A percentile compares a stretch with the other conserved stretches of the same genome.
Conservation (phyloP, 2,329 filamentous ascomycete species). For the Malbranchea zuffiana region DNA sequence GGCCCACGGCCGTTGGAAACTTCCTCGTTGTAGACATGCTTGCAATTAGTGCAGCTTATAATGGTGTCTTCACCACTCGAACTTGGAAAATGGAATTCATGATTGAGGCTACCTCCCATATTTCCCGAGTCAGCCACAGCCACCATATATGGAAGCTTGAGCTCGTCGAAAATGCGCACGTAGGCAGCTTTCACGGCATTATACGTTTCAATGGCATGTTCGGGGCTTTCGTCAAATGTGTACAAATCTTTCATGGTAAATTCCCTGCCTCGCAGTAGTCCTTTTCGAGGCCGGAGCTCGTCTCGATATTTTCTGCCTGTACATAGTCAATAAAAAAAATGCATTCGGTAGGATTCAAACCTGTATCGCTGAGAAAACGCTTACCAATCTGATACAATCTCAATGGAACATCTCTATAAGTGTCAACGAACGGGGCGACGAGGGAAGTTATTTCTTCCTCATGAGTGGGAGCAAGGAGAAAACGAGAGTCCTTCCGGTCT, state of each 20-base stretch:
- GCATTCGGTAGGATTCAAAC: conserved; percentile 5
- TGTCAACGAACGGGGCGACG: conserved; percentile 60
- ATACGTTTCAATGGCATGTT: conserved; percentile 71
- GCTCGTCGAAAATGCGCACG: conserved; percentile 62
- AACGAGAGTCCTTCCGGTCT: conserved; percentile 64
- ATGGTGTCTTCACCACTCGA: conserved; percentile 75
- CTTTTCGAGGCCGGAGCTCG: conserved; percentile 77
- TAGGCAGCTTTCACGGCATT: conserved; percentile 63
- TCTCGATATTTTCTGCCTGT: conserved; percentile 85
- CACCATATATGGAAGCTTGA: conserved; percentile 72
- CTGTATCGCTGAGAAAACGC: conserved; percentile 19
- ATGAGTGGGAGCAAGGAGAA: conserved; percentile 81
- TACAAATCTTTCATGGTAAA: conserved; percentile 99
- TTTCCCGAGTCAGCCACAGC: conserved; percentile 89
- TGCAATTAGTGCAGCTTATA: conserved; percentile 61
- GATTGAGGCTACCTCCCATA: conserved; percentile 86
- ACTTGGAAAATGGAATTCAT: conserved; percentile 84
- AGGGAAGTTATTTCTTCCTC: conserved; percentile 90
- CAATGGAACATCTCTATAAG: conserved; percentile 76
- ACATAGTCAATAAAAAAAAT: background rate
- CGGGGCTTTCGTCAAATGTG: conserved; percentile 66
- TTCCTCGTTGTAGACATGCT: conserved; percentile 77
- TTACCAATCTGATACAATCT: conserved; percentile 81
- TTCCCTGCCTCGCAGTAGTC: conserved; percentile 75
- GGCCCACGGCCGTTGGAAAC: conserved; percentile 46